phyloP scores from a whole-genome alignment of 1,139 yeast species.

The Suhomyces choctaworum region DNA sequence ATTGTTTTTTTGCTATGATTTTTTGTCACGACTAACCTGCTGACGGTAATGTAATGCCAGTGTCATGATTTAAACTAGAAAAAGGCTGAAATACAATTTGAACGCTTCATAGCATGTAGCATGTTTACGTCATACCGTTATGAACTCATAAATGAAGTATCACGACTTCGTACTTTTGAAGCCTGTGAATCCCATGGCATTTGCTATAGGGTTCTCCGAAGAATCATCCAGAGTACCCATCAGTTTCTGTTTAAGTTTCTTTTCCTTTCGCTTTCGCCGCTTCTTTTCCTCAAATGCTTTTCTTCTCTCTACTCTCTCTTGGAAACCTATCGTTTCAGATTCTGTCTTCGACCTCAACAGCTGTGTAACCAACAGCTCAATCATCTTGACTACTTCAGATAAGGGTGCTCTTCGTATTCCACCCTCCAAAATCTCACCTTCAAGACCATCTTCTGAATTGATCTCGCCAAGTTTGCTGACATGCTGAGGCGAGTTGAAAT shows the following conservation, averaged over 20 bases:
- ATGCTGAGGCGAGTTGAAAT: slow-evolving; percentile 73
- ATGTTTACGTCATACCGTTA: no score
- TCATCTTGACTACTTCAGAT: slow-evolving; percentile 34
- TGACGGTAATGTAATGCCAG: no score
- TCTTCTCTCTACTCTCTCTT: slow-evolving; percentile 46
- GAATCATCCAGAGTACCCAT: slow-evolving; percentile 20
- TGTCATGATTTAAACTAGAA: no score
- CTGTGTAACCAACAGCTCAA: slow-evolving; percentile 31
- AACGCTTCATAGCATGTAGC: no score
- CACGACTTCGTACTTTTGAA: slow-evolving; percentile 31
- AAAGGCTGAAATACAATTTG: no score
- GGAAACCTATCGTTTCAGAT: slow-evolving; percentile 23
- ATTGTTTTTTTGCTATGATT: no score
- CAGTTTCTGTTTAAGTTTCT: slow-evolving; percentile 9
- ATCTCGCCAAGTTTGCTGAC: slow-evolving; percentile 22
- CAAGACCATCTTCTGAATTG: slow-evolving; percentile 25
- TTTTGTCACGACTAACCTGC: no score
- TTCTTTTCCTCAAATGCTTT: slow-evolving; percentile 42
- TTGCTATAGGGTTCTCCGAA: slow-evolving; percentile 24
- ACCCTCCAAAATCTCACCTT: slow-evolving; percentile 33
- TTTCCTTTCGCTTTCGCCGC: slow-evolving; percentile 27
- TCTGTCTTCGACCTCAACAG: slow-evolving; percentile 21
- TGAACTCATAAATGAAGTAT: no score
- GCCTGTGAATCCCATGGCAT: slow-evolving; percentile 61
- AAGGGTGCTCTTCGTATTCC: slow-evolving; percentile 36